Base-by-base conservation (phyloP, 192 early-diverging fungal genomes). In the Diversispora eburnea region DNA sequence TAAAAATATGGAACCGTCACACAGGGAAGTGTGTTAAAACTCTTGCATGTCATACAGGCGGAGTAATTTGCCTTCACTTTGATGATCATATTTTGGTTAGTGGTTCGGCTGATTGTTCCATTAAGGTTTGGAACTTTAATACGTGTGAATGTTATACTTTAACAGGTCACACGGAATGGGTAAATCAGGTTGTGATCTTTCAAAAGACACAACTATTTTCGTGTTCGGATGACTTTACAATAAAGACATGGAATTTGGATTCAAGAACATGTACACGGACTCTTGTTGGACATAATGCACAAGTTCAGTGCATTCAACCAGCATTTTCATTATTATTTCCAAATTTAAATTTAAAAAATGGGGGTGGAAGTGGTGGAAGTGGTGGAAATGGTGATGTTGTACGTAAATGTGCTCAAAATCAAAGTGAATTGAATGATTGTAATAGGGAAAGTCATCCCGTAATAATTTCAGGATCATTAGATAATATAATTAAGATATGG, bases 401-500 rank as follows among this genome's bases (percentile, higher is more conserved):
- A 3, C 33, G 57, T 10, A 42, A 42, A 17, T 8, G 39, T 43
- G 25, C n/a, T 20, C 22, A 6, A 57, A 33, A 33, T 33, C 25
- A 13, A 8, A 10, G 10, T 3, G 58, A 58, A 43, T 12, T 45
- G 13, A 22, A 52, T 68, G 12, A 12, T 22, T 6, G 19, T 6
- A 20, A 57, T 9, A 19, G 20, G 45, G 54, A 60, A 60, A 51
- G 13, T 51, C 8, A 8, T 51, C 81, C 85, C 6, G 78, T 90
- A 10, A 80, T 97, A 70, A 88, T 98, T 17, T 93, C 93, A 7
- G 93, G 93, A 8, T 90, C 89, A 13, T 80, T 93, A 7, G 98
- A 98, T 72, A 88, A 90, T 56, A 94, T 87, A 0, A 84, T 99
- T 65, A 93, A 92, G 61, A 84, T 99, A n/a, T 99, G 96, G 96